Evolutionary conservation across 371 early-diverging fungal genomes (phyloP).

Genomic region (Apophysomyces elegans): DNA sequence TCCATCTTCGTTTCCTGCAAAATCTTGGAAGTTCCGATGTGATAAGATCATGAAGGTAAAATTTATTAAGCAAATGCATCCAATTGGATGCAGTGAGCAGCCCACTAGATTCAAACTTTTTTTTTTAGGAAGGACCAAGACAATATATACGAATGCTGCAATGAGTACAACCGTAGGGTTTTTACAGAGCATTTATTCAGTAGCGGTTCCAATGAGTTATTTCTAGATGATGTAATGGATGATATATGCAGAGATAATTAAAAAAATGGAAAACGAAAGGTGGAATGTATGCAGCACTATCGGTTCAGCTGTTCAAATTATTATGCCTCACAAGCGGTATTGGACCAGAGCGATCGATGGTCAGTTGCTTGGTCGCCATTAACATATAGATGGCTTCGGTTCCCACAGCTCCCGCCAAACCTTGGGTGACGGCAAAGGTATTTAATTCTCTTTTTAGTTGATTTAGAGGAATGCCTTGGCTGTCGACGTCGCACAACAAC

Average conservation of each 20-base stretch:
- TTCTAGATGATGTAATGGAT: neutral
- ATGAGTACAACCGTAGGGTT: too few relatives aligned
- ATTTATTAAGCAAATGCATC: too few relatives aligned
- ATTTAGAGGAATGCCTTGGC: neutral
- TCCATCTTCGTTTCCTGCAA: too few relatives aligned
- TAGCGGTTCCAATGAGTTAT: neutral
- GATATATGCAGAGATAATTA: neutral
- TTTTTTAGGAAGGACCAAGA: too few relatives aligned
- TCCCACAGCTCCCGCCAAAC: neutral
- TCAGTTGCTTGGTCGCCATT: neutral
- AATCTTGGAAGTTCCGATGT: too few relatives aligned
- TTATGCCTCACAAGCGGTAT: neutral
- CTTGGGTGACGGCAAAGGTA: neutral
- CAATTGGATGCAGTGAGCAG: too few relatives aligned
- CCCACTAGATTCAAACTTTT: too few relatives aligned
- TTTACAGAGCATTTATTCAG: too few relatives aligned
- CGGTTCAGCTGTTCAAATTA: neutral
- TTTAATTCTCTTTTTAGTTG: neutral
- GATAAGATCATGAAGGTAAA: too few relatives aligned
- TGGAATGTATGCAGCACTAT: too few relatives aligned
- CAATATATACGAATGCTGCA: too few relatives aligned
- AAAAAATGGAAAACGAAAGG: too few relatives aligned
- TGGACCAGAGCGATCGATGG: neutral
- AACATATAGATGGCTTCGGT: slow-evolving; percentile 8
- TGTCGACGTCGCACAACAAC: neutral